Percentiles rank a stretch among this genome's conserved stretches.
Conservation (phyloP, 2,329 filamentous ascomycete genomes). For the Paramyrothecium roridum region DNA sequence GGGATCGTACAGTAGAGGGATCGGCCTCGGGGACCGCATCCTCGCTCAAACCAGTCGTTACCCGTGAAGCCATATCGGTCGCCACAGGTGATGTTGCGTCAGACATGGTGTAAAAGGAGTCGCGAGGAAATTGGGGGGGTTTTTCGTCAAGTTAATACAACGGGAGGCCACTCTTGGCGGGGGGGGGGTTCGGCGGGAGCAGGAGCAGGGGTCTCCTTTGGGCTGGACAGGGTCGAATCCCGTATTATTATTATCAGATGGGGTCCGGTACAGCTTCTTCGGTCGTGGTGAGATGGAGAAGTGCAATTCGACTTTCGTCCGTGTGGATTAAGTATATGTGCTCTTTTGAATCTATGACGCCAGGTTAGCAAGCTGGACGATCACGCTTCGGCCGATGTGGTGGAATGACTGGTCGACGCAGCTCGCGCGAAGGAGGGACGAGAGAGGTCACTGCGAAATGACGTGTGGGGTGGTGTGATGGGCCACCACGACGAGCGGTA, state of each 20-base stretch:
- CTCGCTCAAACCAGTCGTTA: conserved; percentile 47
- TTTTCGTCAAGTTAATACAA: too few species aligned
- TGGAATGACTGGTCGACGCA: neutral
- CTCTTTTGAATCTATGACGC: neutral
- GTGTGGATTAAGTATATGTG: neutral
- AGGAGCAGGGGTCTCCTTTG: too few species aligned
- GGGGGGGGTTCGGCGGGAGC: too few species aligned
- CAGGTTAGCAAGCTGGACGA: neutral
- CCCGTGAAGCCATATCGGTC: conserved; percentile 40
- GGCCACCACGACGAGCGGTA: neutral
- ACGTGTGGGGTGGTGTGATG: neutral
- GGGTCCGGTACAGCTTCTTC: too few species aligned
- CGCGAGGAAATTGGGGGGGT: too few species aligned
- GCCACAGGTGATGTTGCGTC: conserved; percentile 24
- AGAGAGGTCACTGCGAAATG: neutral
- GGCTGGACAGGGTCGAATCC: too few species aligned
- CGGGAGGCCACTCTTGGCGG: neutral
- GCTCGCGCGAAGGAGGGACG: neutral
- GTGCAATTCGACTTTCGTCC: neutral
- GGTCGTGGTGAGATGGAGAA: neutral
- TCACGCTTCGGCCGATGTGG: neutral
- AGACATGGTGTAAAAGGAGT: conserved; percentile 14
- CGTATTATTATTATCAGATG: too few species aligned
- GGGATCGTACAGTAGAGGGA: conserved; percentile 48
- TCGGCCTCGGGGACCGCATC: conserved; percentile 58